These are phyloP conservation scores for Talinum fruticosum DNA, from an alignment of 148 eudicot genomes.

Conservation along the genomic window DNA sequence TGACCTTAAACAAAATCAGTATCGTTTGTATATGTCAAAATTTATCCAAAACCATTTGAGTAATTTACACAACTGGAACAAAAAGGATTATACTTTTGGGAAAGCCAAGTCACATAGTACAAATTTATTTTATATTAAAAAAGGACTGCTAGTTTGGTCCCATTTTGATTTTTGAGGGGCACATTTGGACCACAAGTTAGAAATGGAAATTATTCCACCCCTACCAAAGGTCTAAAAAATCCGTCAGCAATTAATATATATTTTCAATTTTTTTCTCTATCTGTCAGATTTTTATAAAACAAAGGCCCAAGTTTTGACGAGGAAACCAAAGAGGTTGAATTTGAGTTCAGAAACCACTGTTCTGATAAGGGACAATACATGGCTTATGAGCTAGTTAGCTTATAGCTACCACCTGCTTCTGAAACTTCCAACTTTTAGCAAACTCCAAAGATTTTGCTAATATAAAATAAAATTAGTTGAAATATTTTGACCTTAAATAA, in stretches of 20 bases:
- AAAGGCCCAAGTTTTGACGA: not conserved
- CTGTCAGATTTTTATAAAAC: not conserved
- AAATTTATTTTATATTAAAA: no score
- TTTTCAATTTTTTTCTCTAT: not conserved
- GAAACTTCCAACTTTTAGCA: not conserved
- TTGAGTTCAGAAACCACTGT: not conserved
- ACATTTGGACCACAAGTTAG: slow-evolving; percentile 25
- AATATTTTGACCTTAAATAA: not conserved
- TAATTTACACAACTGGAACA: no score
- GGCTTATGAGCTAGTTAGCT: not conserved
- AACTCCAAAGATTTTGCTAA: not conserved
- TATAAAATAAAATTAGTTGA: no score
- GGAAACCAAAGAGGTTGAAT: not conserved
- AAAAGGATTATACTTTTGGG: slow-evolving; percentile 1
- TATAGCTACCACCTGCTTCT: not conserved
- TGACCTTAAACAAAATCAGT: no score
- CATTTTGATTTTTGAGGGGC: slow-evolving; percentile 1
- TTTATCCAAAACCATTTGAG: no score
- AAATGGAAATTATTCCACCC: slow-evolving; percentile 34
- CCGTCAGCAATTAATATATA: slow-evolving; percentile 14
- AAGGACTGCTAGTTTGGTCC: not conserved
- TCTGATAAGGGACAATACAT: not conserved
- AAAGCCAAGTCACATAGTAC: not conserved
- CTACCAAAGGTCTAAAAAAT: slow-evolving; percentile 23
- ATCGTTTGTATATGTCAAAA: no score